Conservation (phyloP, 169 alveolate species). For the Eimeria necatrix region DNA sequence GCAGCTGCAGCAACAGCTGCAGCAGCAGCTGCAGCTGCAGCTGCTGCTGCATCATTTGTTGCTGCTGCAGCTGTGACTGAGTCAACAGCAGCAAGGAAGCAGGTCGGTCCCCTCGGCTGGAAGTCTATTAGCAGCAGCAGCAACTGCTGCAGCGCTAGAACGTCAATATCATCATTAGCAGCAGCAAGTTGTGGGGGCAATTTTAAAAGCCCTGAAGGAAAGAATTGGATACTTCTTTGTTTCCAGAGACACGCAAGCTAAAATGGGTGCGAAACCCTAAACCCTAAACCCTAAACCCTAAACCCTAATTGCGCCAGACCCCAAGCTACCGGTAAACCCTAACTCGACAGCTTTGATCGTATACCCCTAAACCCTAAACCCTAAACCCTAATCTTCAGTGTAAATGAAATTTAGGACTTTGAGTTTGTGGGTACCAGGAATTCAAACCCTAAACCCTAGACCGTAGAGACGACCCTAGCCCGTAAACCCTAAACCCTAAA, state of each 20-base stretch:
- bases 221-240: slow-evolving; percentile 17
- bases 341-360: no score
- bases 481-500: slow-evolving; percentile 3
- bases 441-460: background rate
- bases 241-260: slow-evolving; percentile 58
- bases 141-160: slow-evolving; percentile 59
- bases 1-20: no score
- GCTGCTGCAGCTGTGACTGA: background rate
- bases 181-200: slow-evolving; percentile 48
- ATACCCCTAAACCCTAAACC: slow-evolving; percentile 16
- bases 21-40: background rate
- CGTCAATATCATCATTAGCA: slow-evolving; percentile 56
- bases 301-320: no score
- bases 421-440: no score
- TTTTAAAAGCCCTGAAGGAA: slow-evolving; percentile 19
- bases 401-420: no score
- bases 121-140: slow-evolving; percentile 17
- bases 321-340: no score
- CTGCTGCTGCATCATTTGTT: background rate
- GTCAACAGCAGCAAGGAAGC: background rate
- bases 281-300: slow-evolving; percentile 42
- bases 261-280: slow-evolving; percentile 34
- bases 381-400: background rate
- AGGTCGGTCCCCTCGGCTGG: background rate
- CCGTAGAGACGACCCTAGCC: background rate